Base-by-base conservation (phyloP, 371 early-diverging fungal genomes). In the Nosema granulosis region DNA sequence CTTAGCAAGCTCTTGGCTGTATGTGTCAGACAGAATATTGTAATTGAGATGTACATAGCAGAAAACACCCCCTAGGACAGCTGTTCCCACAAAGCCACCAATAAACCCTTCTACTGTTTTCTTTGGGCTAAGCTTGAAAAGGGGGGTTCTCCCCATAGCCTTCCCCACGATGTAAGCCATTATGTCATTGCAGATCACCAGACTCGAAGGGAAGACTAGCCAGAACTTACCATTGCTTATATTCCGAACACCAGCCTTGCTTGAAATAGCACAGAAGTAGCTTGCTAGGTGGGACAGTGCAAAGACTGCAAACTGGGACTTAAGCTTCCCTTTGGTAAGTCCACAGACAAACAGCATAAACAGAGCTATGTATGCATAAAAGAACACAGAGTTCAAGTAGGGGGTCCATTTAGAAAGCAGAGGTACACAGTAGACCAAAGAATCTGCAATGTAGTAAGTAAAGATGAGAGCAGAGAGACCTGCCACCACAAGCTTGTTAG, bases 71-170 rank as follows among this genome's bases (percentile, higher is more conserved):
- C 92, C 94, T 82, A 92, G 91, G 35, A 92, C 76, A 62, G 91
- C 78, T 0, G 97, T 96, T 75, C 88, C 88, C 43, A 96, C 71
- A 74, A 92, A 89, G 24, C 90, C 99, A 63, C 96, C 96, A 38
- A 95, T 87, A 80, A 95, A 96, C 3, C 99, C 99, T 84, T 98
- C 99, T 84, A 93, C 91, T n/a, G 99, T 98, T 88, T 98, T 98
- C 83, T 98, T 98, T 20, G 99, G 99, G 76, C 91, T 91, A 9
- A 98, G 86, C 79, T 89, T 88, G 76, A 93, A 95, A 38, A 98
- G 87, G 3, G 90, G 94, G n/a, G 93, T 94, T 56, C 89, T 87
- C 2, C 98, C 98, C 79, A 90, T 88, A 81, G 92, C 91, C 85
- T 92, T 92, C 6, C 95, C 99, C 84, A 90, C 91, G 50, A 95